Percentiles rank a stretch among this genome's conserved stretches.
Conservation (phyloP, 1,284 basidiomycete species). For the Irpex sp. region DNA sequence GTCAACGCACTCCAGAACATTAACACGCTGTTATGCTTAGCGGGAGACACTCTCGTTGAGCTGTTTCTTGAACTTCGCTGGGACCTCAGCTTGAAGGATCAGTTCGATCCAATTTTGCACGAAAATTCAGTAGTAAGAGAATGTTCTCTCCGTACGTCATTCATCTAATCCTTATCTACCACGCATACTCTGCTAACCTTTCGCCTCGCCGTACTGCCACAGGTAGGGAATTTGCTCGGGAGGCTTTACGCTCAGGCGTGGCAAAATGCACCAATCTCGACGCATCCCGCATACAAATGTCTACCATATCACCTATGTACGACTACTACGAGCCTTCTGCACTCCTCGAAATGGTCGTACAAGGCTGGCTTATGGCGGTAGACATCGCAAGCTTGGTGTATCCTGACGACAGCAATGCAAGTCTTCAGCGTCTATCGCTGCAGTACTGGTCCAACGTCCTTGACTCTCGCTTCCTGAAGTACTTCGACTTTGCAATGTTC, state of each 20-base stretch:
- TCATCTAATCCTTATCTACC: not conserved
- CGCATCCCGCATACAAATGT: not conserved
- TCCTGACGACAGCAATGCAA: not conserved
- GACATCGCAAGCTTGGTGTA: not conserved
- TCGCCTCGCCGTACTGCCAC: not conserved
- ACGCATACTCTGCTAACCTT: not conserved
- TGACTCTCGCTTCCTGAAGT: not conserved
- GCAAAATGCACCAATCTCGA: not conserved
- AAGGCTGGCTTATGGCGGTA: not conserved
- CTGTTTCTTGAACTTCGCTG: not conserved
- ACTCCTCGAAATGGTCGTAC: not conserved
- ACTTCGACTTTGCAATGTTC: not conserved
- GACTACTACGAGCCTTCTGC: not conserved
- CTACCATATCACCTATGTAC: not conserved
- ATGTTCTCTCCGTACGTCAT: not conserved
- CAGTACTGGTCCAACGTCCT: not conserved
- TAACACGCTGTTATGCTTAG: not conserved
- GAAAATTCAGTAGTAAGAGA: not conserved
- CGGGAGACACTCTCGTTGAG: not conserved
- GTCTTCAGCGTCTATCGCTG: not conserved
- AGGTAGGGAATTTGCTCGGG: not conserved
- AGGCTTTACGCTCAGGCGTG: not conserved
- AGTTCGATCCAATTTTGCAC: not conserved
- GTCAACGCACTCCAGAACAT: not conserved
- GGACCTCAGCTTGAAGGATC: not conserved